Base-by-base conservation (phyloP, 805 yeast species). In the Candida taoyuanica region DNA sequence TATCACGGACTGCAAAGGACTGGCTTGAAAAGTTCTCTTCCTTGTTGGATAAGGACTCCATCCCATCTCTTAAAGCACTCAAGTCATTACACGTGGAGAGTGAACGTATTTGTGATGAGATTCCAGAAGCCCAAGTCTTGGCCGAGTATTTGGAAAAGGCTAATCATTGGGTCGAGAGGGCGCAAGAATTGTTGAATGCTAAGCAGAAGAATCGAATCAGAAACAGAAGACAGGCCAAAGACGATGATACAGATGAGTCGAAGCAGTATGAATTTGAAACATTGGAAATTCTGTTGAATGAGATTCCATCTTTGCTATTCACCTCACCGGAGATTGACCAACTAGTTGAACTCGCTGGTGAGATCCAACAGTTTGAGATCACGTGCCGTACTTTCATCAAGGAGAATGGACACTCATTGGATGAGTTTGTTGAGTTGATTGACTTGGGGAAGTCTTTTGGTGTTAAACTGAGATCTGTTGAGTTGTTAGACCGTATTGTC, bases 371-470 rank as follows among this genome's bases (percentile, higher is more conserved):
- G 34, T 82, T 70, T 54, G 77, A 73, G 40, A 56, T 61, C 19
- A 65, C 71, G 12, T 76, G 75, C 23, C 53, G 70, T 8, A 43
- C 55, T 3, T 58, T 74, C 14, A 49, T 74, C 3, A n/a, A 29
- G 3, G 56, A 53, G 6, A 57, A 54, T 17, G 49, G 42, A 12
- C 65, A 63, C 16, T 29, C 52, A 0, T 36, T 64, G 7, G 65
- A 63, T 13, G 83, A 79, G 18, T 67, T 76, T 34, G 60, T 66
- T 26, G 77, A 73, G 29, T 55, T 81, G 54, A 70, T 79, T 17
- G 71, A 67, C 31, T 56, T 76, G 26, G 91, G 89, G 2, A 64
- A 67, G 40, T 68, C 78, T 3, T 73, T 81, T 51, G 84, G 84
- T 4, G 56, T 84, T 27, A 68, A 64, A 5, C 55, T 83, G 13